Evolutionary conservation across 495 filamentous ascomycete species (phyloP).

Genomic region (Lasiosphaeria hispida): DNA sequence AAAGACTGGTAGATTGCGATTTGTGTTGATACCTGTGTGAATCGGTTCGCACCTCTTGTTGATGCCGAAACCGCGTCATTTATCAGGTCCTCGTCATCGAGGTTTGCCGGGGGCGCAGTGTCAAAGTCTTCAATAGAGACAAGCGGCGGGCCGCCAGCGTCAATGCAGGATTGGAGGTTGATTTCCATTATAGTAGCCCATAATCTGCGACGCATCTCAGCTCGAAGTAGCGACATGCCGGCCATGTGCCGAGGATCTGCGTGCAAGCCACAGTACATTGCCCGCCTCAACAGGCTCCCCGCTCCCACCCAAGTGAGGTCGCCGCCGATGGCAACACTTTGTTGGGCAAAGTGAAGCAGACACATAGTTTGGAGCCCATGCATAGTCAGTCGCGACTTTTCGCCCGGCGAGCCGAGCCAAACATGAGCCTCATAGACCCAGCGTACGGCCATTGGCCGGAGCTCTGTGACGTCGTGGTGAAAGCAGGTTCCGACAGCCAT

Average conservation of each 20-base stretch:
- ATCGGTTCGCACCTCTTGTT: neutral
- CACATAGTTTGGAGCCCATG: neutral
- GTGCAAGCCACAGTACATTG: neutral
- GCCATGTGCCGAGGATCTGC: neutral
- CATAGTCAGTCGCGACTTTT: neutral
- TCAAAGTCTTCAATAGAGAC: neutral
- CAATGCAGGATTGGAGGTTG: neutral
- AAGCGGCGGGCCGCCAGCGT: neutral
- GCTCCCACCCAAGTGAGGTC: neutral
- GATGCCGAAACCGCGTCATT: neutral
- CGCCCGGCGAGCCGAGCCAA: neutral
- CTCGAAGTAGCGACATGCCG: neutral
- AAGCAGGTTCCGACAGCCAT: neutral
- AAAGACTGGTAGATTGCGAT: neutral
- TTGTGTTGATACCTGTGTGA: neutral
- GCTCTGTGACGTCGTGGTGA: neutral
- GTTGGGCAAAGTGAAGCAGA: neutral
- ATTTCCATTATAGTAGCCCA: neutral
- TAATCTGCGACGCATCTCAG: neutral
- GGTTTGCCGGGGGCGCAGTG: neutral
- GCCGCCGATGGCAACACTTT: neutral
- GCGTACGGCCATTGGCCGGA: neutral
- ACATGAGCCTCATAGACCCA: neutral
- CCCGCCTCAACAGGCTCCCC: neutral
- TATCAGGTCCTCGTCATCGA: neutral